Evolutionary conservation across 2,329 filamentous ascomycete genomes (phyloP).

Genomic region (Zasmidium citrigriseum): DNA sequence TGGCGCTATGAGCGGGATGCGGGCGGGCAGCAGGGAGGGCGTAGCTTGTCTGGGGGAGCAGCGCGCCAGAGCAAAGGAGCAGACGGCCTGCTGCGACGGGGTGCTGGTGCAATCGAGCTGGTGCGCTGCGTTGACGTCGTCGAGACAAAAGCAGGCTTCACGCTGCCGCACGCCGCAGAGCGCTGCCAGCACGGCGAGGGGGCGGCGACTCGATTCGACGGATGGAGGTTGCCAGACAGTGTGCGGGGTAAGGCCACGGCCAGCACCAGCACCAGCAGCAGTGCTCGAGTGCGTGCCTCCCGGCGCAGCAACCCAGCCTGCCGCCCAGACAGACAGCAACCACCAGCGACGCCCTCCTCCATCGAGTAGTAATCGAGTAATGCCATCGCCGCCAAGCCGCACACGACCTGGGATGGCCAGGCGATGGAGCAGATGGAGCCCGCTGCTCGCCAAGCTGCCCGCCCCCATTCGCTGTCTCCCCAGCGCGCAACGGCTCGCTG

Average conservation of each 20-base stretch:
- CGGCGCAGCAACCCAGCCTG: not conserved
- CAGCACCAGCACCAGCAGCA: not conserved
- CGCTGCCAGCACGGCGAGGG: no score
- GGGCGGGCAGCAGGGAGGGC: conserved; percentile 1
- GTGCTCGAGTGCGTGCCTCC: no score
- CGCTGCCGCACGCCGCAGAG: no score
- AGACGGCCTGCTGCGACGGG: no score
- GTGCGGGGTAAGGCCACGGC: not conserved
- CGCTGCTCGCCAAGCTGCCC: not conserved
- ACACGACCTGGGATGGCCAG: not conserved
- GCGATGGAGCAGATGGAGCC: not conserved
- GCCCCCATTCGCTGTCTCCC: conserved; percentile 3
- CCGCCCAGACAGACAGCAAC: not conserved
- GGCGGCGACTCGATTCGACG: no score
- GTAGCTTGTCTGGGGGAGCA: conserved; percentile 1
- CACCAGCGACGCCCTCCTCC: not conserved
- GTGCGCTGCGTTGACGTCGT: conserved; percentile 21
- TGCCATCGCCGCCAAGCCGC: not conserved
- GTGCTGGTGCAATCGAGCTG: not conserved
- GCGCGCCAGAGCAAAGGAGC: no score
- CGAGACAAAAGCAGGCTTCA: conserved; percentile 21
- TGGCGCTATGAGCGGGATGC: not conserved
- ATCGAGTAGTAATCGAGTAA: not conserved
- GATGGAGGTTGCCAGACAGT: no score
- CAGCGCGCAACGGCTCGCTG: not conserved